phyloP scores from a whole-genome alignment of 164 flowering plant genomes.

The Warburgia ugandensis region DNA sequence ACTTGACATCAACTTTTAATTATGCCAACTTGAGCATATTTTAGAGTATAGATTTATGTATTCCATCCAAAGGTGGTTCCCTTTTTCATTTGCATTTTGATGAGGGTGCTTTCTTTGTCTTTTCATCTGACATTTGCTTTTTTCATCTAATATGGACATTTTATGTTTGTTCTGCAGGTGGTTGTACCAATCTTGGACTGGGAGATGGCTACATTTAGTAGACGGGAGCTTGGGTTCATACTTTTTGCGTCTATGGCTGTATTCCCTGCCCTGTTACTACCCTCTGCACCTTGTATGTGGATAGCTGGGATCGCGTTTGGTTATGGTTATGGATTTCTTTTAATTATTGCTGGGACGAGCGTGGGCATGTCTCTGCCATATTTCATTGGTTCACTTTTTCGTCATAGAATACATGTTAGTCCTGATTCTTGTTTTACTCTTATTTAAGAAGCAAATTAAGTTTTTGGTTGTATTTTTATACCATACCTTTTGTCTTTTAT shows the following conservation, averaged over 20 bases:
- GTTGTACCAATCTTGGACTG: conserved; percentile 71
- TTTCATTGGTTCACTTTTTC: conserved; percentile 75
- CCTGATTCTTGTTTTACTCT: not conserved
- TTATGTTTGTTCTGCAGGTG: conserved; percentile 73
- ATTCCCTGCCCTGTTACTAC: conserved; percentile 70
- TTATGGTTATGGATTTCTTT: conserved; percentile 75
- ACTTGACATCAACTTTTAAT: too few relatives aligned
- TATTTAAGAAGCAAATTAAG: not conserved
- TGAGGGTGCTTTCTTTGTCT: too few relatives aligned
- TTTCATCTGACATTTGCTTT: too few relatives aligned
- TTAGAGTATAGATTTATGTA: too few relatives aligned
- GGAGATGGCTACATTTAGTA: conserved; percentile 71
- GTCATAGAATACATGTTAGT: conserved; percentile 67
- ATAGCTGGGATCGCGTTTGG: conserved; percentile 96
- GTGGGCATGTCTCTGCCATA: conserved; percentile 83
- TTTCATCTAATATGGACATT: too few relatives aligned
- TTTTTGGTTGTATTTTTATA: not conserved
- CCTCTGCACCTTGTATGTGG: conserved; percentile 97
- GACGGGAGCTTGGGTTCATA: conserved; percentile 50
- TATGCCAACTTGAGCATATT: too few relatives aligned
- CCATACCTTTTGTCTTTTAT: not conserved
- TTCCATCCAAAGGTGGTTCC: too few relatives aligned
- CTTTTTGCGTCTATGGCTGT: conserved; percentile 70
- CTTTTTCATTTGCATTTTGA: too few relatives aligned
- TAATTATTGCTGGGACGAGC: conserved; percentile 51